Base-by-base conservation (phyloP, 2,329 filamentous ascomycete genomes). In the Aspergillus eucalypticola region DNA sequence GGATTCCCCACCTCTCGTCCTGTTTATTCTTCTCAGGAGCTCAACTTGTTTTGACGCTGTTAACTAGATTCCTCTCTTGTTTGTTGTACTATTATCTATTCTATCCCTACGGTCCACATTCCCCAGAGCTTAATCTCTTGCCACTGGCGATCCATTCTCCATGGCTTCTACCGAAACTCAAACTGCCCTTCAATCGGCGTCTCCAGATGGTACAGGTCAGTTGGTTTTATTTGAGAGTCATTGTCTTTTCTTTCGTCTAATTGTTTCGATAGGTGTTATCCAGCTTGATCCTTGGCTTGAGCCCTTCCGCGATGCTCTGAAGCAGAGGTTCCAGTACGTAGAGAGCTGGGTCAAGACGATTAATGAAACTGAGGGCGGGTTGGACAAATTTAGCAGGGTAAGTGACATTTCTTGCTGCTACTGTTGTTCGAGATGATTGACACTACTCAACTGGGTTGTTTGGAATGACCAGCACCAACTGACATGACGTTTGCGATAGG, bases 321-420 rank as follows among this genome's bases (percentile, higher is more conserved):
- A 86, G 75, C 84, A 86, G 62, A 87, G 95, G 72, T 97, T 89
- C 77, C 79, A 84, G 60, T 91, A 90, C 73, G 87, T 93, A 10
- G 88, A 96, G 69, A 82, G 90, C 60, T 98, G 94, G 95, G 90
- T 97, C 71, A 87, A 90, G 74, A 88, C 81, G 27, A 91, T 99
- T 72, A 82, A 96, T 64, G 84, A 91, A 38, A 86, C 85, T 1
- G 95, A 99, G 76, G 95, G 95, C 53, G 92, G 95, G 15, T 75
- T 99, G 46, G 91, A 96, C 62, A 92, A 94, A 75, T 99, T 98
- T 79, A 94, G 90, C 69, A 90, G 85, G 78, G 92, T 91, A 75
- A 62, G 82, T 67, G 39, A 11, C 41, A 46, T 27, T 23, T n/a
- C 8, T 21, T n/a, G 3, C 35, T n/a, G 27, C 46, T 23, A 38